These are phyloP conservation scores for Lepraria neglecta DNA, from an alignment of 495 filamentous ascomycete species.

Conservation along the genomic window DNA sequence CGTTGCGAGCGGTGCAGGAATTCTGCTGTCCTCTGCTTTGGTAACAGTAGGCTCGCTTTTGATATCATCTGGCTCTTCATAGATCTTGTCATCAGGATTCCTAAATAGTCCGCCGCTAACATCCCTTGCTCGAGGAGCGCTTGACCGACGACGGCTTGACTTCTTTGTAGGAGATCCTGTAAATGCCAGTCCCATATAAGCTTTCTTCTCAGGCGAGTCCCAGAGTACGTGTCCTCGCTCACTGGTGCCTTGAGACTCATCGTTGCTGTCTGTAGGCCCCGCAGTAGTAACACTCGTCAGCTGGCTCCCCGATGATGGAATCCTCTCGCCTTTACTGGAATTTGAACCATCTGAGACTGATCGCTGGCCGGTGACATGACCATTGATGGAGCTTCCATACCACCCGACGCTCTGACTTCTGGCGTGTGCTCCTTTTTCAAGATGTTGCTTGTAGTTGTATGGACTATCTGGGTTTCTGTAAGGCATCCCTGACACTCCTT, in stretches of 20 bases:
- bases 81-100: slow-evolving; percentile 74
- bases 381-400: slow-evolving; percentile 38
- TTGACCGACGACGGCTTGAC: slow-evolving; percentile 27
- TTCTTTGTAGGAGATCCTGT: slow-evolving; percentile 7
- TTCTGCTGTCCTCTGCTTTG: slow-evolving; percentile 35
- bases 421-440: slow-evolving; percentile 56
- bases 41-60: slow-evolving; percentile 17
- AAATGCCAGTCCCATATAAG: slow-evolving; percentile 27
- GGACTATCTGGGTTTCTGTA: slow-evolving; percentile 52
- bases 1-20: slow-evolving; percentile 47
- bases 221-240: slow-evolving; percentile 22
- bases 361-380: slow-evolving; percentile 30
- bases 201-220: slow-evolving; percentile 32
- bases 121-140: slow-evolving; percentile 33
- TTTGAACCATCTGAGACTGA: slow-evolving; percentile 48
- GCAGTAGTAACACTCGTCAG: neutral
- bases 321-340: slow-evolving; percentile 29
- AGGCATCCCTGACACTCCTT: slow-evolving; percentile 49
- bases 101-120: slow-evolving; percentile 43
- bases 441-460: slow-evolving; percentile 54
- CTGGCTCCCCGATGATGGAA: slow-evolving; percentile 15
- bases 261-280: neutral
- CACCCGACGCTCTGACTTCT: slow-evolving; percentile 53
- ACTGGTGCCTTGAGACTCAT: neutral
- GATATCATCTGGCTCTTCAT: slow-evolving; percentile 63